Percentiles rank a stretch among this genome's conserved stretches.
These are phyloP conservation scores for Harrya chromipes DNA, from an alignment of 768 basidiomycete species.

Conservation along the genomic window DNA sequence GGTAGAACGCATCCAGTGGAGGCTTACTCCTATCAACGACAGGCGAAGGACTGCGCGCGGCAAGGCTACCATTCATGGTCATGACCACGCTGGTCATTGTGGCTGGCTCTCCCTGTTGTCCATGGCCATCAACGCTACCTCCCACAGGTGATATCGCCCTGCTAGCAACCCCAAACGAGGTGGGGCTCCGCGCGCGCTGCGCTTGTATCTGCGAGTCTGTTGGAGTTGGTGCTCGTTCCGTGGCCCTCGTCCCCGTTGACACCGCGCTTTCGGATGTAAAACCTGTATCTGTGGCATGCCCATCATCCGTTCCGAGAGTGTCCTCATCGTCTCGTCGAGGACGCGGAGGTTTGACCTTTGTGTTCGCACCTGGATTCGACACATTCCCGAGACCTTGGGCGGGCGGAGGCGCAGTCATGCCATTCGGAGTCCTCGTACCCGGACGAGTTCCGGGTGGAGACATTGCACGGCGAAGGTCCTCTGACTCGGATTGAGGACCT, in stretches of 20 bases:
- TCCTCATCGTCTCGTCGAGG: constrained; percentile 45
- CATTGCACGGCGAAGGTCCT: constrained; percentile 62
- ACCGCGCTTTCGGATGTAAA: constrained; percentile 40
- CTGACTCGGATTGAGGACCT: constrained; percentile 44
- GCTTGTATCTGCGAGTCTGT: constrained; percentile 35
- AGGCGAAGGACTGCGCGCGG: constrained; percentile 56
- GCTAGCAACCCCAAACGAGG: constrained; percentile 36
- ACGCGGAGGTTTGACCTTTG: constrained; percentile 53
- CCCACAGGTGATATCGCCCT: constrained; percentile 63
- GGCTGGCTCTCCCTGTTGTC: constrained; percentile 30
- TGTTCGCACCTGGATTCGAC: constrained; percentile 26
- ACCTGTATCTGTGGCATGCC: constrained; percentile 44
- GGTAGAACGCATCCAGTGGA: constrained; percentile 62
- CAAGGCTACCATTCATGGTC: constrained; percentile 44
- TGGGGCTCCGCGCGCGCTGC: constrained; percentile 57
- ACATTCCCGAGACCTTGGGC: constrained; percentile 10
- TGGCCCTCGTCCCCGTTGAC: constrained; percentile 27
- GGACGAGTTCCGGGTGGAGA: constrained; percentile 56
- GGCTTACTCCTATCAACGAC: constrained; percentile 51
- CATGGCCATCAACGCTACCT: constrained; percentile 22
- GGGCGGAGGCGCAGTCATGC: constrained; percentile 10
- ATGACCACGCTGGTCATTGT: constrained; percentile 57
- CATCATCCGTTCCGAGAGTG: constrained; percentile 45
- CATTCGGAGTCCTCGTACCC: constrained; percentile 35
- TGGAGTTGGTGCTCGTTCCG: constrained; percentile 56